Evolutionary conservation across 2,329 filamentous ascomycete species (phyloP).

Genomic region (Arthrinium phaeospermum): DNA sequence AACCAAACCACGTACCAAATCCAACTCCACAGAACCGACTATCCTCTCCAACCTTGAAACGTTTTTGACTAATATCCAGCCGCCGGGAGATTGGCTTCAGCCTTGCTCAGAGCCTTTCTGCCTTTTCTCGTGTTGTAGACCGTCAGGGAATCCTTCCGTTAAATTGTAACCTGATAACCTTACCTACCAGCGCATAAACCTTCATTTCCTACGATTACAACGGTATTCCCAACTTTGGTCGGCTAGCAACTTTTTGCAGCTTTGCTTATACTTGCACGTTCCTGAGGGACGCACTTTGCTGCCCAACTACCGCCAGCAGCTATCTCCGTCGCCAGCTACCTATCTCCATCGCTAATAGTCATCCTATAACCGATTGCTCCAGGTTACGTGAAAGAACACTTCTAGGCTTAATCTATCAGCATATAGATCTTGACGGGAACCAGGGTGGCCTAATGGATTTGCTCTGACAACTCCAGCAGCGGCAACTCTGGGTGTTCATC

Average conservation of each 20-base stretch:
- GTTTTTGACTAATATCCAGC: background rate
- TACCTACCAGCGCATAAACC: background rate
- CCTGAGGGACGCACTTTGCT: background rate
- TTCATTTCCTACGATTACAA: background rate
- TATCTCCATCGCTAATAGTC: background rate
- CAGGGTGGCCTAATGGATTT: background rate
- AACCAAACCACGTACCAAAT: background rate
- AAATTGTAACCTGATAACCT: background rate
- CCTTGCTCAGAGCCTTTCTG: background rate
- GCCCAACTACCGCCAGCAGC: background rate
- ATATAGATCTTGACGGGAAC: background rate
- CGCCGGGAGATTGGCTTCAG: background rate
- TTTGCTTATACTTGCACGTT: background rate
- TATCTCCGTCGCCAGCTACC: background rate
- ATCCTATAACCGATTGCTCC: background rate
- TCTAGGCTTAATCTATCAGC: background rate
- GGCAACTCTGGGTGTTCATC: background rate
- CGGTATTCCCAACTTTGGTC: background rate
- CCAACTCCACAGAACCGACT: background rate
- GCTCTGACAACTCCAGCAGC: slow-evolving; percentile 1
- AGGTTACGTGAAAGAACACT: background rate
- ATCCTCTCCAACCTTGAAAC: background rate
- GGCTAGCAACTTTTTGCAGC: background rate
- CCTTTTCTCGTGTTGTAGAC: background rate
- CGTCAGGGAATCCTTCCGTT: background rate